Conservation (phyloP, 345 rosid species). For the Citrus maxima region DNA sequence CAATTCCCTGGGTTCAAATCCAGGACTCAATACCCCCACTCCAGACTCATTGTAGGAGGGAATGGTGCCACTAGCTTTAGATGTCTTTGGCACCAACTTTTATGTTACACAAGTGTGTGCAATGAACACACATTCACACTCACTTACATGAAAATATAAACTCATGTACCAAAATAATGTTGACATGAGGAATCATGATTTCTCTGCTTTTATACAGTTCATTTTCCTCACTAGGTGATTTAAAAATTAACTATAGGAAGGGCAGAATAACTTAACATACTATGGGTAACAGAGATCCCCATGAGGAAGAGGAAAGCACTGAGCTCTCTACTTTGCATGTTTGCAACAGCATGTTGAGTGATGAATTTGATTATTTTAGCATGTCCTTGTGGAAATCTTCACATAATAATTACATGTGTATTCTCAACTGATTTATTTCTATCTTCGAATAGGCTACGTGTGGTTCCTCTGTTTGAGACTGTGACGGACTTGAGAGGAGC, state of each 20-base stretch:
- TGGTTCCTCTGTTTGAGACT: conserved; percentile 94
- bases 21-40: neutral
- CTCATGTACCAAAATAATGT: neutral
- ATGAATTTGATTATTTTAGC: neutral
- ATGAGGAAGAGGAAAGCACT: neutral
- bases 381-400: neutral
- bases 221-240: neutral
- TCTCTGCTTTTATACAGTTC: neutral
- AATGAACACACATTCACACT: neutral
- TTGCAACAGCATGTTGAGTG: neutral
- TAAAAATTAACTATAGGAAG: neutral
- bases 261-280: neutral
- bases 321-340: neutral
- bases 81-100: neutral
- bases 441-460: conserved; percentile 63
- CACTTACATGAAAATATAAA: neutral
- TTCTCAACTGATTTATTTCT: neutral
- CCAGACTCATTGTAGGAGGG: neutral
- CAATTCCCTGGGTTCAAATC: neutral
- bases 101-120: neutral
- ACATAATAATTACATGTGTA: neutral
- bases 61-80: neutral
- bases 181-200: neutral
- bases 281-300: neutral
- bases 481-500: conserved; percentile 89